A percentile compares a stretch with the other conserved stretches of the same genome.
Conservation (phyloP, 2,329 filamentous ascomycete species). For the Tolypocladium capitatum region DNA sequence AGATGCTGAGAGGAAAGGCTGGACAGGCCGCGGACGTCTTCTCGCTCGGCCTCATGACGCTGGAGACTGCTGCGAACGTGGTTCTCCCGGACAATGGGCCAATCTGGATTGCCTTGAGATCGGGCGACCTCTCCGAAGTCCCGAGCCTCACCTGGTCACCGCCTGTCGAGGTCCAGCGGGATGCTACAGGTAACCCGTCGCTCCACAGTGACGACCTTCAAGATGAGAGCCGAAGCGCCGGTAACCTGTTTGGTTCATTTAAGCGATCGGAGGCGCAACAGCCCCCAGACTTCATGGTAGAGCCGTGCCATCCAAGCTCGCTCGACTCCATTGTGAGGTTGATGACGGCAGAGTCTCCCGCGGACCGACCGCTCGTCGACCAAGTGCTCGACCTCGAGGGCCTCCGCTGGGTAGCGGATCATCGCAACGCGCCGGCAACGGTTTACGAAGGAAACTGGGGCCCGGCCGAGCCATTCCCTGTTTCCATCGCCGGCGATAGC, state of each 20-base stretch:
- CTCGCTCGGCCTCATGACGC: constrained; percentile 82
- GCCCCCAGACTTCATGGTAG: constrained; percentile 82
- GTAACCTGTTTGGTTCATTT: constrained; percentile 28
- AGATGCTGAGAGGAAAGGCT: constrained; percentile 74
- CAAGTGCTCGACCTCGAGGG: constrained; percentile 62
- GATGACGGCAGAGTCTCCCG: constrained; percentile 73
- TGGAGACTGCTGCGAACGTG: constrained; percentile 90
- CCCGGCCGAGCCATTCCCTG: constrained; percentile 43
- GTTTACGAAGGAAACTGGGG: constrained; percentile 96
- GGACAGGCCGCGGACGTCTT: constrained; percentile 92
- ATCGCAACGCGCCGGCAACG: constrained; percentile 77
- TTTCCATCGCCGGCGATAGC: constrained; percentile 21
- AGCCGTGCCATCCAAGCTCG: constrained; percentile 56
- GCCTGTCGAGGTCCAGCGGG: constrained; percentile 55
- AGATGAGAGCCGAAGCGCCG: constrained; percentile 18
- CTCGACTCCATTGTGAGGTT: constrained; percentile 73
- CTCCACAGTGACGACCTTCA: constrained; percentile 21
- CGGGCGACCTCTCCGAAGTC: constrained; percentile 78
- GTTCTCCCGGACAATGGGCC: constrained; percentile 85
- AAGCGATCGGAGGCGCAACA: constrained; percentile 39
- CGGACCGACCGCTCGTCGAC: constrained; percentile 58
- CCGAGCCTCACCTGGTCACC: constrained; percentile 77
- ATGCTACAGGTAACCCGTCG: constrained; percentile 45
- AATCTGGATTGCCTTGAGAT: constrained; percentile 80
- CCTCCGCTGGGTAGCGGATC: constrained; percentile 64